Conservation (phyloP, 2,329 filamentous ascomycete species). For the Tolypocladium guangdongense region DNA sequence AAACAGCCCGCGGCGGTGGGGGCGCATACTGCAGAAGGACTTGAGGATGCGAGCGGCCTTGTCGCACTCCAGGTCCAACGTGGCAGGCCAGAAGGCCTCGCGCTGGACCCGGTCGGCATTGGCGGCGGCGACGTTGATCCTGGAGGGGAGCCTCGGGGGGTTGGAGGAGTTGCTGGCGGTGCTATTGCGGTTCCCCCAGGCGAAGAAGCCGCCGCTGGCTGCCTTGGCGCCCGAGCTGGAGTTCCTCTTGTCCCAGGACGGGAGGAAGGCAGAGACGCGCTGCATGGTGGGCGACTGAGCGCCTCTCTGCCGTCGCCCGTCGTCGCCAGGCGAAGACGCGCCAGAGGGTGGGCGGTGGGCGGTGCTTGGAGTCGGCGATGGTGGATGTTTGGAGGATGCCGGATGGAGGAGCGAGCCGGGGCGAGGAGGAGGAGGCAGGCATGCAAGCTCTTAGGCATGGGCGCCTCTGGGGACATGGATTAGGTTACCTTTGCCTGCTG, state of each 20-base stretch:
- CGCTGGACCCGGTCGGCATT: constrained; percentile 22
- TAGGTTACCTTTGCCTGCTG: too few species aligned
- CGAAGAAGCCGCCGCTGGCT: constrained; percentile 24
- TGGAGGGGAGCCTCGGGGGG: constrained; percentile 13
- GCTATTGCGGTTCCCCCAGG: constrained; percentile 40
- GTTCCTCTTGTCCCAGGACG: constrained; percentile 33
- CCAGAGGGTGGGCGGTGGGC: constrained; percentile 19
- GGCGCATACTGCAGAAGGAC: constrained; percentile 69
- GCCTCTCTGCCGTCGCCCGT: constrained; percentile 23
- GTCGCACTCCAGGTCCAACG: constrained; percentile 79
- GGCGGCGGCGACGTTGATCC: constrained; percentile 23
- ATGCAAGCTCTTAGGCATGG: background rate
- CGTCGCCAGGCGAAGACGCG: constrained; percentile 19
- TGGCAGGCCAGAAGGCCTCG: constrained; percentile 78
- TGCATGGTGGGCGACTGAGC: constrained; percentile 26
- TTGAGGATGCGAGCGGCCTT: constrained; percentile 83
- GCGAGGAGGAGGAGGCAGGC: background rate
- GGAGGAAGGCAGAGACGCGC: constrained; percentile 32
- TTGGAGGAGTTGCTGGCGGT: constrained; percentile 10
- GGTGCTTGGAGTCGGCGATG: background rate
- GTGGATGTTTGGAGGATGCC: background rate
- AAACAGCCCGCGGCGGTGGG: background rate
- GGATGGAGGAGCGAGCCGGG: background rate
- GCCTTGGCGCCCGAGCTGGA: constrained; percentile 20
- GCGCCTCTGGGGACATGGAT: background rate